Conservation (phyloP, 78 protist species). For the Blattamonas nauphoetae region DNA sequence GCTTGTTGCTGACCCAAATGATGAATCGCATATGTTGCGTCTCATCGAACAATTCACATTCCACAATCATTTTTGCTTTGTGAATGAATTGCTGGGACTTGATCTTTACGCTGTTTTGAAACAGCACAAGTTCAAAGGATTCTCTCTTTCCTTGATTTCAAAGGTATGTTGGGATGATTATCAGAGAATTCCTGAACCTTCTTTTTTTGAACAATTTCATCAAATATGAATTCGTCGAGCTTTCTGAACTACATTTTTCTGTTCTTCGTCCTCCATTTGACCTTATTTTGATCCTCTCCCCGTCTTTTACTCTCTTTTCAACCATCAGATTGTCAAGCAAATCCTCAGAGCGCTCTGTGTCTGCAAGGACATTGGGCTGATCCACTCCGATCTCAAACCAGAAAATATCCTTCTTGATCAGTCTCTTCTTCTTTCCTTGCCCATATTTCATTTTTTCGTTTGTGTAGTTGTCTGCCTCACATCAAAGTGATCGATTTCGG, state of each 20-base stretch:
- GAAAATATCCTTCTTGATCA: slow-evolving; percentile 30
- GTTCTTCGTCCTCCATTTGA: too few species aligned
- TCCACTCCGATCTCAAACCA: slow-evolving; percentile 41
- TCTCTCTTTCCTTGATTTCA: not conserved
- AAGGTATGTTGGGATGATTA: not conserved
- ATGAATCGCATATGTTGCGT: not conserved
- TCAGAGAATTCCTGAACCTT: not conserved
- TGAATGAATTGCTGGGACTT: not conserved
- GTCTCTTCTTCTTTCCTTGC: not conserved
- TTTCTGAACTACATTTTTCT: too few species aligned
- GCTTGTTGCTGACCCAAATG: not conserved
- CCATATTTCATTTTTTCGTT: not conserved
- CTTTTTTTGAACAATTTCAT: too few species aligned
- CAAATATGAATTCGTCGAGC: too few species aligned
- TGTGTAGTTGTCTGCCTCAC: slow-evolving; percentile 6
- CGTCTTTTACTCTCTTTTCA: not conserved
- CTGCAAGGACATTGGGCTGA: not conserved
- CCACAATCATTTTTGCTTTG: not conserved
- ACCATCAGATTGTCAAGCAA: not conserved
- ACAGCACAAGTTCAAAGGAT: not conserved
- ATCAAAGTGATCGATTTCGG: slow-evolving; percentile 4
- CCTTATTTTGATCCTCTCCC: not conserved
- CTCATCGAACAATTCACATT: not conserved
- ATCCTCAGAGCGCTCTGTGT: not conserved
- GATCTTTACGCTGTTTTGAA: slow-evolving; percentile 1